Evolutionary conservation across 2,329 filamentous ascomycete species (phyloP).

Genomic region (Claviceps fusiformis): DNA sequence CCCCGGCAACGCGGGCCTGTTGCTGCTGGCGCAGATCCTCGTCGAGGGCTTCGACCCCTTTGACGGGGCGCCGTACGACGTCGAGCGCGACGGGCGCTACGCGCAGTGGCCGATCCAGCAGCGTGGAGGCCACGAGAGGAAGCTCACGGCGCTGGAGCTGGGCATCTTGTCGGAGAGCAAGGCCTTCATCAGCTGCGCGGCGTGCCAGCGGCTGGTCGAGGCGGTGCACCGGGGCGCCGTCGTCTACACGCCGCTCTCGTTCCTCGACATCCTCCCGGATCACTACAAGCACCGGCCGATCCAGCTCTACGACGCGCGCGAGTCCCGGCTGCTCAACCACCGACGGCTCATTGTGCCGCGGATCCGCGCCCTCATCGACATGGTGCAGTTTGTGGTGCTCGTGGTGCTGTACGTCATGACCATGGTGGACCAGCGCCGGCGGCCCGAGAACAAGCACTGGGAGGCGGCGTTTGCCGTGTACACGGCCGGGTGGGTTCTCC

Average conservation of each 20-base stretch:
- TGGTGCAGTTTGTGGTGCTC: slow-evolving; percentile 50
- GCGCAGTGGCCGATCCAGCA: slow-evolving; percentile 26
- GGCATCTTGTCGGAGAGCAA: slow-evolving; percentile 62
- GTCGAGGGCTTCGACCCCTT: slow-evolving; percentile 62
- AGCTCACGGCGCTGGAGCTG: slow-evolving; percentile 56
- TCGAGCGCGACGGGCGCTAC: slow-evolving; percentile 33
- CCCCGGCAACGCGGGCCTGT: slow-evolving; percentile 45
- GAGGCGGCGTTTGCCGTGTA: slow-evolving; percentile 53
- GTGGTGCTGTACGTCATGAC: slow-evolving; percentile 48
- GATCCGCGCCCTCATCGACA: slow-evolving; percentile 52
- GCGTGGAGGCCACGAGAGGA: slow-evolving; percentile 30
- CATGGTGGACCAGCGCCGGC: slow-evolving; percentile 42
- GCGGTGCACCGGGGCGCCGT: slow-evolving; percentile 56
- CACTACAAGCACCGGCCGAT: slow-evolving; percentile 60
- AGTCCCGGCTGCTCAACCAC: slow-evolving; percentile 54
- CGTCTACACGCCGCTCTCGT: slow-evolving; percentile 56
- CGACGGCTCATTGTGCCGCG: slow-evolving; percentile 59
- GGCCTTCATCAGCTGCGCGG: slow-evolving; percentile 48
- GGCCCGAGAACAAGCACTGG: slow-evolving; percentile 27
- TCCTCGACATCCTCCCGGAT: slow-evolving; percentile 61
- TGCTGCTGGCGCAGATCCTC: slow-evolving; percentile 53
- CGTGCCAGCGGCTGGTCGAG: slow-evolving; percentile 56
- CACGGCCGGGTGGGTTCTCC: slow-evolving; percentile 52
- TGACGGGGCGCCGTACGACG: slow-evolving; percentile 49
- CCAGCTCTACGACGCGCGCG: slow-evolving; percentile 53